Evolutionary conservation across 139 green algal genomes (phyloP).

Genomic region (Ettlia oleoabundans): DNA sequence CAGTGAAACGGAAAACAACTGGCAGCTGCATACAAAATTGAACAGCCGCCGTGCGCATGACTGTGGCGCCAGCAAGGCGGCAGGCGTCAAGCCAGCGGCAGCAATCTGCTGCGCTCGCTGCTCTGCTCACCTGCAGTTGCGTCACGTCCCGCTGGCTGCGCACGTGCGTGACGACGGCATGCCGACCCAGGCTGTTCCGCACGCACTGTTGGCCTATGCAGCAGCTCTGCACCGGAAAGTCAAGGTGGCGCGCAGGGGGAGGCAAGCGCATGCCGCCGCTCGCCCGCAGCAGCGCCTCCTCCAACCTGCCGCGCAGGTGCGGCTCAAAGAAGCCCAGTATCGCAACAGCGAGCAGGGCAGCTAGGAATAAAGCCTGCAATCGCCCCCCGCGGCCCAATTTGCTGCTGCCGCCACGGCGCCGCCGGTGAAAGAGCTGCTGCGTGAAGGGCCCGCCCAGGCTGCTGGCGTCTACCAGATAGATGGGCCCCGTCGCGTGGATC

Average conservation of each 20-base stretch:
- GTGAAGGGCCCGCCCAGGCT: no score
- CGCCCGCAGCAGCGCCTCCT: constrained; percentile 5
- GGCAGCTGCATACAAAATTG: not conserved
- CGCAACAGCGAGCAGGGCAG: not conserved
- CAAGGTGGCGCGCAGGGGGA: not conserved
- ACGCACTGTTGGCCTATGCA: constrained; percentile 29
- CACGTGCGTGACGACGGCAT: constrained; percentile 28
- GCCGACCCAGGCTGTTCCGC: not conserved
- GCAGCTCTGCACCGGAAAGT: constrained; percentile 24
- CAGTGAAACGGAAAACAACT: no score
- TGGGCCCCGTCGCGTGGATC: not conserved
- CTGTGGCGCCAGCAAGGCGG: no score
- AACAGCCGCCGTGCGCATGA: not conserved
- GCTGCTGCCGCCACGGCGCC: not conserved
- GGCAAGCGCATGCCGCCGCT: not conserved
- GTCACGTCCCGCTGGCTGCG: constrained; percentile 19
- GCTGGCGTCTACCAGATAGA: constrained; percentile 9
- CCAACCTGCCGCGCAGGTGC: not conserved
- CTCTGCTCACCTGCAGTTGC: constrained; percentile 9
- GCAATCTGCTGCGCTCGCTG: not conserved
- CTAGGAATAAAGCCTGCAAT: not conserved
- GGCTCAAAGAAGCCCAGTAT: not conserved
- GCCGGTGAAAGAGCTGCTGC: not conserved
- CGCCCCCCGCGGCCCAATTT: no score
- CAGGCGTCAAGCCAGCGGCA: not conserved